phyloP scores from a whole-genome alignment of 2,329 filamentous ascomycete genomes.

The Cladosporium sp. region DNA sequence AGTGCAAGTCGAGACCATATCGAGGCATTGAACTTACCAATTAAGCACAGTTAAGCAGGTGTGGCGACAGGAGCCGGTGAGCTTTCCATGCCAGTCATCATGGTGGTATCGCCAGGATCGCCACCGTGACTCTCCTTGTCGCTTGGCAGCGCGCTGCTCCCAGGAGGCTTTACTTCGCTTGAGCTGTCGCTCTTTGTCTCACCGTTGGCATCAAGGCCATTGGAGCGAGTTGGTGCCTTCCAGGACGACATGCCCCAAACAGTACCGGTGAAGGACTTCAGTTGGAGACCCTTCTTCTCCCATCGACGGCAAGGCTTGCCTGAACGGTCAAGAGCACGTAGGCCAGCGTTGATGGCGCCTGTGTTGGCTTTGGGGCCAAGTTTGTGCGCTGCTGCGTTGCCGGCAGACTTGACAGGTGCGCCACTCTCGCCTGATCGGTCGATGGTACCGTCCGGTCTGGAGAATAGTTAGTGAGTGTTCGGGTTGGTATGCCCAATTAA shows the following conservation, averaged over 20 bases:
- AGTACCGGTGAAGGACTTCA: conserved; percentile 92
- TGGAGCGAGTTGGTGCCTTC: conserved; percentile 63
- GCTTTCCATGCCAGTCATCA: conserved; percentile 37
- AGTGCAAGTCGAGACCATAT: neutral
- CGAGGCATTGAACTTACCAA: neutral
- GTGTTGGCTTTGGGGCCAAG: conserved; percentile 95
- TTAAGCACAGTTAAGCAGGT: conserved; percentile 30
- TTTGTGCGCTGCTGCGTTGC: conserved; percentile 62
- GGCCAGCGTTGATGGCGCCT: conserved; percentile 93
- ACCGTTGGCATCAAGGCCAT: conserved; percentile 60
- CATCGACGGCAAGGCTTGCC: conserved; percentile 92
- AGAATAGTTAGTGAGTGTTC: conserved; percentile 26
- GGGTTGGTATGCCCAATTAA: neutral
- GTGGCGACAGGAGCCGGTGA: conserved; percentile 40
- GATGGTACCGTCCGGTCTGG: conserved; percentile 52
- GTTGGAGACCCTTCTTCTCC: conserved; percentile 75
- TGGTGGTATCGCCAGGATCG: conserved; percentile 39
- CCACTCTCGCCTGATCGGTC: conserved; percentile 44
- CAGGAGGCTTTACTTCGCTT: conserved; percentile 57
- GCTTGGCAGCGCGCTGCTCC: conserved; percentile 59
- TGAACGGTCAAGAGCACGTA: conserved; percentile 88
- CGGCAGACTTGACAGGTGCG: conserved; percentile 25
- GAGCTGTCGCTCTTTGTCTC: conserved; percentile 61
- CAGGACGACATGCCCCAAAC: conserved; percentile 80
- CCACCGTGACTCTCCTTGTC: conserved; percentile 60